Evolutionary conservation across 495 filamentous ascomycete species (phyloP).

Genomic region (Daldinia grandis): DNA sequence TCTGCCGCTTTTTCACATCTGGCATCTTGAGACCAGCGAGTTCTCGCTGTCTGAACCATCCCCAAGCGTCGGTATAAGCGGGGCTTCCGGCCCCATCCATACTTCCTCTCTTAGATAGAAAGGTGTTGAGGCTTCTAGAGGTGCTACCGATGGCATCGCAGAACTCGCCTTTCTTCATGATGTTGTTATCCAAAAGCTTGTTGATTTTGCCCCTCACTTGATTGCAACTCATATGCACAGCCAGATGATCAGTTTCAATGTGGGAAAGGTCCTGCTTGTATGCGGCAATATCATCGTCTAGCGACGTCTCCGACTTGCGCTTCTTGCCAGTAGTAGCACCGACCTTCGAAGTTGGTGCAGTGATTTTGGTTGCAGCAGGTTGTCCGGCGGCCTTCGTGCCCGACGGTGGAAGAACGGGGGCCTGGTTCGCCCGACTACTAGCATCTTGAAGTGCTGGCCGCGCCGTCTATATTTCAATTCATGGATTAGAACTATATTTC

Average conservation of each 20-base stretch:
- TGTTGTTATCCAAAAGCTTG: conserved; percentile 51
- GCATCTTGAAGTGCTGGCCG: conserved; percentile 22
- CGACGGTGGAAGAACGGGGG: background rate
- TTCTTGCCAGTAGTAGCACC: conserved; percentile 40
- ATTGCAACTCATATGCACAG: conserved; percentile 47
- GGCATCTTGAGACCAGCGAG: conserved; percentile 45
- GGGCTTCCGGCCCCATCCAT: conserved; percentile 43
- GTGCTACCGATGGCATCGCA: conserved; percentile 50
- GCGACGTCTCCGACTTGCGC: conserved; percentile 44
- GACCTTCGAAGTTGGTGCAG: background rate
- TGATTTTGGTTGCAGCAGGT: background rate
- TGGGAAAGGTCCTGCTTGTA: conserved; percentile 37
- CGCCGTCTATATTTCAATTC: conserved; percentile 9
- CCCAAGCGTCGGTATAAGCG: conserved; percentile 45
- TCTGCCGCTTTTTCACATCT: conserved; percentile 45
- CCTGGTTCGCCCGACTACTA: conserved; percentile 15
- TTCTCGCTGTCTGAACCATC: conserved; percentile 49
- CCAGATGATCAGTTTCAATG: conserved; percentile 33
- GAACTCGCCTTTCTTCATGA: conserved; percentile 61
- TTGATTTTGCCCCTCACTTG: conserved; percentile 57
- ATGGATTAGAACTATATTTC: background rate
- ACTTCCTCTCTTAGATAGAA: conserved; percentile 49
- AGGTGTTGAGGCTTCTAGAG: conserved; percentile 44
- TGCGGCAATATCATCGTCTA: conserved; percentile 26
- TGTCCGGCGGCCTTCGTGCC: conserved; percentile 2